Percentiles rank a stretch among this genome's conserved stretches.
Conservation (phyloP, 2,329 filamentous ascomycete species). For the Teratosphaeria destructans region DNA sequence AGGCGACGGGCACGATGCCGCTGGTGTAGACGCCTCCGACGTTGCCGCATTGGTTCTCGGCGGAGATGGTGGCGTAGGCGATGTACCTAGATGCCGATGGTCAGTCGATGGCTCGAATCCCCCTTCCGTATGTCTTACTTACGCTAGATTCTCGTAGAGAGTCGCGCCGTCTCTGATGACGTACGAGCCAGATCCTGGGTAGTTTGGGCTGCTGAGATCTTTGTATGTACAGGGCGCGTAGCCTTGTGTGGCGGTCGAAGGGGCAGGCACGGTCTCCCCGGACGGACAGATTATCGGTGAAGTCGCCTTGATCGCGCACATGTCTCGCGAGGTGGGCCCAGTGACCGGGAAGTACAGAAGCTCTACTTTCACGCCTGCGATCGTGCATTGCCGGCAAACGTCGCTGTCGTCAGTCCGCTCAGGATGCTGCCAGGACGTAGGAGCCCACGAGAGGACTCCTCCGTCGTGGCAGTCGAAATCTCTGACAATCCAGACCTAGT, state of each 20-base stretch:
- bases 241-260: slow-evolving; percentile 13
- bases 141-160: background rate
- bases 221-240: background rate
- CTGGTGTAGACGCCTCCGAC: slow-evolving; percentile 11
- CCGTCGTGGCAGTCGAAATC: background rate
- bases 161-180: slow-evolving; percentile 13
- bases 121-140: background rate
- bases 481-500: background rate
- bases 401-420: slow-evolving; percentile 1
- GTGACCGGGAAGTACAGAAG: slow-evolving; percentile 21
- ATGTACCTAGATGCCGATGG: slow-evolving; percentile 11
- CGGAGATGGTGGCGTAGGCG: slow-evolving; percentile 18
- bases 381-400: slow-evolving; percentile 22
- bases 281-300: slow-evolving; percentile 17
- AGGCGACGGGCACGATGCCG: slow-evolving; percentile 20
- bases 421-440: background rate
- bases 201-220: slow-evolving; percentile 12
- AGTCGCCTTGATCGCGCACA: slow-evolving; percentile 19
- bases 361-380: slow-evolving; percentile 20
- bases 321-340: slow-evolving; percentile 16
- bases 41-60: slow-evolving; percentile 15
- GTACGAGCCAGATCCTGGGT: background rate
- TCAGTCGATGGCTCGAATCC: background rate
- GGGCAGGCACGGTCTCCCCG: slow-evolving; percentile 13
- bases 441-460: background rate